Percentiles rank a stretch among this genome's conserved stretches.
Evolutionary conservation across 176 grass and related monocot species (phyloP).

Genomic region (Poa pratensis): DNA sequence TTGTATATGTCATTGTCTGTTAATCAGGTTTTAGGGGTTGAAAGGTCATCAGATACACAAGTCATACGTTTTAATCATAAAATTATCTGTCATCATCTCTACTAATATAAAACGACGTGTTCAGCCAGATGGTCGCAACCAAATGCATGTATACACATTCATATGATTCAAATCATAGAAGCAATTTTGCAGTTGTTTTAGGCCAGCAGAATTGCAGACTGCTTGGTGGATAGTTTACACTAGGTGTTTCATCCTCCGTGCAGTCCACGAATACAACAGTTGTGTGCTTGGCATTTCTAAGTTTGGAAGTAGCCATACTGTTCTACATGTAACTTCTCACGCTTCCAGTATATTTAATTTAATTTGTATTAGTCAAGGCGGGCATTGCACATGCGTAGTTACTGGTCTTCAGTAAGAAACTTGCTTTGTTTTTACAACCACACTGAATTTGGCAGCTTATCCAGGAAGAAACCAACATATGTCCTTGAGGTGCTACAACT

Average conservation of each 20-base stretch:
- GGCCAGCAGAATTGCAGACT: background rate
- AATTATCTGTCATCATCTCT: background rate
- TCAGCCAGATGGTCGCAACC: background rate
- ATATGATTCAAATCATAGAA: background rate
- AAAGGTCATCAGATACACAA: constrained; percentile 17
- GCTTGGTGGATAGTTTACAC: background rate
- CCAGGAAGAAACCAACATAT: background rate
- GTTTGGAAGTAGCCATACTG: background rate
- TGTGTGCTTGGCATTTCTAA: background rate
- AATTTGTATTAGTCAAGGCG: background rate
- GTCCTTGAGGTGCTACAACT: constrained; percentile 1
- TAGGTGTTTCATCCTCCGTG: background rate
- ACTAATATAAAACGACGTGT: background rate
- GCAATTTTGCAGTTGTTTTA: background rate
- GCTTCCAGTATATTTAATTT: background rate
- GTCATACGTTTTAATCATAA: constrained; percentile 20
- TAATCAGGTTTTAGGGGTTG: background rate
- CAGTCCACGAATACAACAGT: background rate
- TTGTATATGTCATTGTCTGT: constrained; percentile 20
- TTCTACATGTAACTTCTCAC: background rate
- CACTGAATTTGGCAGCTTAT: background rate
- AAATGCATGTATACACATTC: background rate
- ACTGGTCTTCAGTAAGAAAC: background rate
- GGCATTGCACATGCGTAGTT: background rate
- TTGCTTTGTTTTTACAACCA: constrained; percentile 21